Base-by-base conservation (phyloP, 257 asterid genomes). In the Nicotiana undulata region DNA sequence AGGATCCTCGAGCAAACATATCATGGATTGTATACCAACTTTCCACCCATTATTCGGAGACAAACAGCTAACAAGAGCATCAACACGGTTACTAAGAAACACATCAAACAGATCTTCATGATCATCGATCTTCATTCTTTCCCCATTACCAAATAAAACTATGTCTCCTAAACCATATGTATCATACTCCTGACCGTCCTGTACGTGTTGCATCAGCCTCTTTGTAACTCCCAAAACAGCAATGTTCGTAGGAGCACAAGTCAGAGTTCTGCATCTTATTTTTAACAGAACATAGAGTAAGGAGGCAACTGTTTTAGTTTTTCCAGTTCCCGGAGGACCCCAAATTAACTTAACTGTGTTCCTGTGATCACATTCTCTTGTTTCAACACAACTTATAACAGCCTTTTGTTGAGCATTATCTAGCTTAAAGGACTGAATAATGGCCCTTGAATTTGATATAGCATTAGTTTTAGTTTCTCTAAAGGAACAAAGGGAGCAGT, bases 311-410 rank as follows among this genome's bases (percentile, higher is more conserved):
- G 94, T 90, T 34, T 85, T 90, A 0, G 92, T 90, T 49, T 90
- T 88, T 24, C 92, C 92, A 1, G 92, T 90, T 24, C 92, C 92
- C 0, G 92, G 92, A 0, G 93, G 92, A 53, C 92, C 92, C 92
- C 92, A 88, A 37, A 87, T 82, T 77, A 90, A 82, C 88, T 85
- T 87, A 13, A 85, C 87, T 13, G 28, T 83, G 2, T 66, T 88
- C 52, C 1, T 28, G 1, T 90, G 90, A 29, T 0, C 10, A 49
- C 93, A 90, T 80, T 81, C 79, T 46, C 82, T 83, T 12, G 87
- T 37, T 4, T 82, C 83, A 76, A 88, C 17, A 55, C 91, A 84
- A 29, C 82, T 81, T 72, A 82, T 9, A 16, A 90, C 85, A 58
- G 90, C 93, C 34, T 31, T 80, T 53, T 49, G 56, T 63, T 90